Evolutionary conservation across 2,329 filamentous ascomycete species (phyloP).

Genomic region (Hypoxylon sp.): DNA sequence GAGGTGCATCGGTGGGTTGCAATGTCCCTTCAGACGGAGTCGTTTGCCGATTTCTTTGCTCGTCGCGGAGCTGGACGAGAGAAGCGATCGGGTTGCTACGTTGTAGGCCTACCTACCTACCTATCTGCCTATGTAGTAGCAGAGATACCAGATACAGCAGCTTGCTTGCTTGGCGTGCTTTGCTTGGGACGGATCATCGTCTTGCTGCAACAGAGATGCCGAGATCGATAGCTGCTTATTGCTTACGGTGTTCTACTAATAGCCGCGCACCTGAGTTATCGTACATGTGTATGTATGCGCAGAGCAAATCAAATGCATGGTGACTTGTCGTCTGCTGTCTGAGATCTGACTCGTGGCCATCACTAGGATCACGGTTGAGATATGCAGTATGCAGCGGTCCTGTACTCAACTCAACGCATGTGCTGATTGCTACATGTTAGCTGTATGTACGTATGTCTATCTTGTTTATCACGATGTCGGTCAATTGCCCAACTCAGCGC

Average conservation of each 20-base stretch:
- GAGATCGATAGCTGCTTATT: not conserved
- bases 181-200: constrained; percentile 15
- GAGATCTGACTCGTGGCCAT: constrained; percentile 19
- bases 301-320: not conserved
- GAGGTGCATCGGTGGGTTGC: constrained; percentile 11
- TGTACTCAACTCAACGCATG: not conserved
- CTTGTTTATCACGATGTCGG: not conserved
- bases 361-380: constrained; percentile 2
- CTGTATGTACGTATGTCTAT: not conserved
- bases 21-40: constrained; percentile 7
- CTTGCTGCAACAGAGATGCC: constrained; percentile 13
- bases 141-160: too few relatives aligned
- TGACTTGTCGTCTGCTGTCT: constrained; percentile 1
- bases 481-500: too few relatives aligned
- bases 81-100: constrained; percentile 3
- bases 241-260: too few relatives aligned
- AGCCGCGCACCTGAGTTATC: not conserved
- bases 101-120: too few relatives aligned
- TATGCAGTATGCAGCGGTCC: constrained; percentile 3
- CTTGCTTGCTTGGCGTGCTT: constrained; percentile 21
- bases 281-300: not conserved
- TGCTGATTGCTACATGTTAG: not conserved
- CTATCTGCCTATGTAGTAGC: too few relatives aligned
- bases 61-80: not conserved
- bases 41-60: constrained; percentile 19